phyloP scores from a whole-genome alignment of 129 eudicot genomes.

The Flaveria trinervia region DNA sequence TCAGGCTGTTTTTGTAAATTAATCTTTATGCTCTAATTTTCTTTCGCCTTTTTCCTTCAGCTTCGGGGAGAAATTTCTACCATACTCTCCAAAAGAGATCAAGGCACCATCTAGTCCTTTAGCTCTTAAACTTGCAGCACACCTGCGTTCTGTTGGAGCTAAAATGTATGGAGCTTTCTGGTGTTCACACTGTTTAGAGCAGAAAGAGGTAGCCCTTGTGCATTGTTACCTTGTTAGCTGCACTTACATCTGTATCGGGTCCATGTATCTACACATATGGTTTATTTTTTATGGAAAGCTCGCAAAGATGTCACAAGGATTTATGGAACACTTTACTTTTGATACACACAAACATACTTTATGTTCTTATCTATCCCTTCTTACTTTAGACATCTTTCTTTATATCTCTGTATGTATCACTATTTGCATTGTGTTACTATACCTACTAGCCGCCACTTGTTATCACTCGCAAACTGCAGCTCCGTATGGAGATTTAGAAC shows the following conservation, averaged over 20 bases:
- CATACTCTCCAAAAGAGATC: constrained; percentile 66
- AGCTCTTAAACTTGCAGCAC: constrained; percentile 79
- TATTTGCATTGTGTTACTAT: no score
- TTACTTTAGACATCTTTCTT: no score
- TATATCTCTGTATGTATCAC: no score
- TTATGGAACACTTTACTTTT: no score
- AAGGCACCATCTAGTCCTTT: constrained; percentile 69
- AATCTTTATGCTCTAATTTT: constrained; percentile 4
- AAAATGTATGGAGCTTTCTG: constrained; percentile 99
- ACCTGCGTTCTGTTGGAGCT: constrained; percentile 84
- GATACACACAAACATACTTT: no score
- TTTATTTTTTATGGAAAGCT: no score
- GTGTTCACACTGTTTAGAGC: constrained; percentile 95
- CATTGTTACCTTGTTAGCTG: constrained; percentile 4
- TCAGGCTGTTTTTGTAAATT: constrained; percentile 1
- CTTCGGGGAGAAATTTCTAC: constrained; percentile 47
- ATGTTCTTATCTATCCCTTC: no score
- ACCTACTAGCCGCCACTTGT: no score
- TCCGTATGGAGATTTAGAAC: no score
- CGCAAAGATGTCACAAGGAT: no score
- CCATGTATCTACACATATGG: not conserved
- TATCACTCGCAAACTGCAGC: no score
- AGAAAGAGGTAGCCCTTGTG: constrained; percentile 68
- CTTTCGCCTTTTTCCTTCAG: constrained; percentile 38
- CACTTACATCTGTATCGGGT: constrained; percentile 10